These are phyloP conservation scores for Gardenia jasminoides DNA, from an alignment of 257 asterid species.

Conservation along the genomic window DNA sequence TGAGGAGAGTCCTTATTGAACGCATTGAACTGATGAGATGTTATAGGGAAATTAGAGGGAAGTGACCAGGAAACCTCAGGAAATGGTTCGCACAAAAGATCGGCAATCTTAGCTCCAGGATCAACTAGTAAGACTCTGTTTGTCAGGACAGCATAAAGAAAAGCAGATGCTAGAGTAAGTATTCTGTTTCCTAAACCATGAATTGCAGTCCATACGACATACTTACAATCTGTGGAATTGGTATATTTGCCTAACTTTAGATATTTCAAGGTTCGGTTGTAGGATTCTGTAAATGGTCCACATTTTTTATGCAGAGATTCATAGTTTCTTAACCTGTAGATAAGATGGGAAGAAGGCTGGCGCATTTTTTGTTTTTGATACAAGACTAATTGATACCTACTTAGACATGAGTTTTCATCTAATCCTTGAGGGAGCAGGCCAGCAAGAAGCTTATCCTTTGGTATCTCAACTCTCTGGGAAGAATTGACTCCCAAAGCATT, in stretches of 20 bases:
- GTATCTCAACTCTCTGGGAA: constrained; percentile 31
- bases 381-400: constrained; percentile 57
- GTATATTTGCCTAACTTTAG: constrained; percentile 45
- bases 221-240: constrained; percentile 50
- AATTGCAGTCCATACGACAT: constrained; percentile 64
- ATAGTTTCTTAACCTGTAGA: constrained; percentile 62
- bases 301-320: constrained; percentile 71
- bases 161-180: constrained; percentile 64
- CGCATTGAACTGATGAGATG: constrained; percentile 22
- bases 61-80: constrained; percentile 75
- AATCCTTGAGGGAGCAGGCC: constrained; percentile 67
- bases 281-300: constrained; percentile 60
- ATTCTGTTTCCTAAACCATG: constrained; percentile 79
- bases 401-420: constrained; percentile 59
- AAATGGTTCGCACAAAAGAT: constrained; percentile 87
- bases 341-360: constrained; percentile 57
- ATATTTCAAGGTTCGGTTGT: constrained; percentile 45
- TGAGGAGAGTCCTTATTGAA: constrained; percentile 45
- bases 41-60: constrained; percentile 61
- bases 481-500: constrained; percentile 19
- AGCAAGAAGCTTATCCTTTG: constrained; percentile 51
- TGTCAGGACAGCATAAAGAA: constrained; percentile 81
- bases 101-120: constrained; percentile 49
- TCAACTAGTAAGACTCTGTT: constrained; percentile 76
- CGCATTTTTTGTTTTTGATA: constrained; percentile 36